Base-by-base conservation (phyloP, 176 grass and related monocot species). In the Eleusine coracana region DNA sequence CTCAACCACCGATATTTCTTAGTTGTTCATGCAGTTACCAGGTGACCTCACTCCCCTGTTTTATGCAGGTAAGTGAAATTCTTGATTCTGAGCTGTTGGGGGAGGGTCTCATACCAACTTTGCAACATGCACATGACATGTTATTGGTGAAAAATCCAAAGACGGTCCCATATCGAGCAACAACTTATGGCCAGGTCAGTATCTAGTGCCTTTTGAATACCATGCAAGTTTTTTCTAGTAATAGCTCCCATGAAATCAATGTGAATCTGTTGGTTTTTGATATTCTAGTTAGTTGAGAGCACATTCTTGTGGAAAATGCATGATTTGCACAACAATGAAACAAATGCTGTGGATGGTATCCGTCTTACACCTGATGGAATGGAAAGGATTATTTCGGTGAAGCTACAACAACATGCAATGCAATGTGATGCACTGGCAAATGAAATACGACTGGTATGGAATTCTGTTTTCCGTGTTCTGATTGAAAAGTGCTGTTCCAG, bases 51-150 rank as follows among this genome's bases (percentile, higher is more conserved):
- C 5, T 44, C 64, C 8, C 66, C 51, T 79, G 73, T 42, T 79
- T 74, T 74, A 45, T 89, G 63, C 82, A 98, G 96, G 87, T 98
- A 9, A 98, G 88, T 90, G 96, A 98, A 85, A 98, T 98, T 84
- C 76, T 98, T 68, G 92, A 95, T 78, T 98, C 96, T 28, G 92
- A 95, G 85, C 90, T 98, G 71, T 86, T 98, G 46, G 96, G 96
- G n/a, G 96, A 98, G 87, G 96, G 96, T 71, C 79, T 98, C 50
- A 95, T 98, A 84, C 96, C 95, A 64, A 95, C 90, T 80, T 78
- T 98, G 25, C 96, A 98, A 44, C 96, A 95, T 10, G 90, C 96
- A n/a, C 92, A 98, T 82, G 92, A 98, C 75, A 85, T 80, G 86
- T 75, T 95, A 74, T 67, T 93, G 63, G 84, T 86, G 65, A 90